These are phyloP conservation scores for Saitozyma podzolica DNA, from an alignment of 768 basidiomycete species.

Conservation along the genomic window DNA sequence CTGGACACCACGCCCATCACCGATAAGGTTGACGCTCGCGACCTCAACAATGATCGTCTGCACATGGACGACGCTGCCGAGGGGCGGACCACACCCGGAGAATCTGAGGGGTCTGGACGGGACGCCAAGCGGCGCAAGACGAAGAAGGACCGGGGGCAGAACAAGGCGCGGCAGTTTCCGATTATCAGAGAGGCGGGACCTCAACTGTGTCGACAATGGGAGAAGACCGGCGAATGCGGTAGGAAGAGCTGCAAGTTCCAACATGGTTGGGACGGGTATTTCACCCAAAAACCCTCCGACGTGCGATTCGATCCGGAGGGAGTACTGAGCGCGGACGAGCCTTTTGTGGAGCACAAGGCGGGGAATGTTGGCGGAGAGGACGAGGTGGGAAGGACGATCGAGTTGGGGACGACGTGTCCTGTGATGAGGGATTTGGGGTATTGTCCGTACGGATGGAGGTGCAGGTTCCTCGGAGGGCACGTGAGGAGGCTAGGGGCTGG, in stretches of 20 bases:
- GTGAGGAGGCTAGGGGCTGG: constrained; percentile 56
- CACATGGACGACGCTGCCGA: constrained; percentile 43
- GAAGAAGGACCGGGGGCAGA: constrained; percentile 62
- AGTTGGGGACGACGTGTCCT: constrained; percentile 60
- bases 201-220: constrained; percentile 78
- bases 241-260: constrained; percentile 63
- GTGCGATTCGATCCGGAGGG: constrained; percentile 61
- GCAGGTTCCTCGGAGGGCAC: constrained; percentile 84
- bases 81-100: constrained; percentile 18
- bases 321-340: constrained; percentile 54
- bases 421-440: constrained; percentile 68
- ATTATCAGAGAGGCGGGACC: constrained; percentile 71
- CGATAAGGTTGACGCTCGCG: constrained; percentile 14
- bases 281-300: constrained; percentile 72
- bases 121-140: constrained; percentile 39
- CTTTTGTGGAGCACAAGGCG: constrained; percentile 56
- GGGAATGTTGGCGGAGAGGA: constrained; percentile 33
- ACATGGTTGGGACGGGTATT: constrained; percentile 75
- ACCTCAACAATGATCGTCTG: constrained; percentile 15
- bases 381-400: constrained; percentile 25
- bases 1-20: constrained; percentile 17
- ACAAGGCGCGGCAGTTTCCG: constrained; percentile 77
- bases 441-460: constrained; percentile 84
- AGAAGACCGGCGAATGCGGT: constrained; percentile 64
- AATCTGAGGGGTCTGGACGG: constrained; percentile 10